These are phyloP conservation scores for Oryza longistaminata DNA, from an alignment of 176 grass and related monocot species.

Conservation along the genomic window DNA sequence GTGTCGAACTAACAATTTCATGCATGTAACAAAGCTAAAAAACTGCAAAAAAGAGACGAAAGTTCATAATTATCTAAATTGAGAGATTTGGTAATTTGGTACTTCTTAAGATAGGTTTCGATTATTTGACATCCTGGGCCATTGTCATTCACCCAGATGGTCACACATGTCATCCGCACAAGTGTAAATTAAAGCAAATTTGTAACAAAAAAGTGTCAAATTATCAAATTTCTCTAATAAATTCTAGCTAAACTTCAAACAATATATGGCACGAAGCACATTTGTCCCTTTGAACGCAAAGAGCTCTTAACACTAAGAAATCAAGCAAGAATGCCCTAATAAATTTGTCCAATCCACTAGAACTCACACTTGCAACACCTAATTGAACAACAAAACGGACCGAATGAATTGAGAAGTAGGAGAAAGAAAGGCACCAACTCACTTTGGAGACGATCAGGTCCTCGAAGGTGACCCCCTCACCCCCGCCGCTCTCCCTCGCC, in stretches of 20 bases:
- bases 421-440: conserved; percentile 38
- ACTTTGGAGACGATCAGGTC: conserved; percentile 70
- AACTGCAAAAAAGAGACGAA: background rate
- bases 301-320: background rate
- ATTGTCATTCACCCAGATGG: too few species aligned
- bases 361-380: background rate
- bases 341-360: background rate
- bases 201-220: too few species aligned
- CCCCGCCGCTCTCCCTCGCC: conserved; percentile 51
- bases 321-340: background rate
- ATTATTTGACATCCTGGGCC: too few species aligned
- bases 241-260: background rate
- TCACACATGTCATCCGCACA: too few species aligned
- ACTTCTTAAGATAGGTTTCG: too few species aligned
- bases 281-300: background rate
- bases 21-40: conserved; percentile 2
- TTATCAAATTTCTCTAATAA: too few species aligned
- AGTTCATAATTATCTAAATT: background rate
- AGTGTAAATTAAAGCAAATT: too few species aligned
- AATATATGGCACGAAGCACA: background rate
- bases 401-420: background rate
- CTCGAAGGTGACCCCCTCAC: conserved; percentile 62
- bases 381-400: background rate
- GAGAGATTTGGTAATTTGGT: too few species aligned
- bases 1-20: background rate